These are phyloP conservation scores for Nepenthes mirabilis DNA, from an alignment of 148 eudicot species.

Conservation along the genomic window DNA sequence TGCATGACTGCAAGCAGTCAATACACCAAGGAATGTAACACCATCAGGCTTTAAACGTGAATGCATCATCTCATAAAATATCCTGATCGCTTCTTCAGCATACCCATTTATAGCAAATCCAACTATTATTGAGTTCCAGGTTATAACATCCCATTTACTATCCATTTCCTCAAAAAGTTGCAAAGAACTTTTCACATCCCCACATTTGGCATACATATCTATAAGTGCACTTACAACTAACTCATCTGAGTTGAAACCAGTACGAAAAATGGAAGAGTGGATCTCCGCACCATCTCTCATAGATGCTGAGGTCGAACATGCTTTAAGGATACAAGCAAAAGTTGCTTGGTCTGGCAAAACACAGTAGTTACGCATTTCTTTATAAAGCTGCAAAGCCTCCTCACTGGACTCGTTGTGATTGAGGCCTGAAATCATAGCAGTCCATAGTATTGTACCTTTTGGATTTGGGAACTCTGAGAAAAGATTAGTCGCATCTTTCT, in stretches of 20 bases:
- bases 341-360: slow-evolving; percentile 87
- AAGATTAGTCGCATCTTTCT: slow-evolving; percentile 38
- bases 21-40: slow-evolving; percentile 78
- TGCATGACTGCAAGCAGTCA: slow-evolving; percentile 85
- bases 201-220: slow-evolving; percentile 97
- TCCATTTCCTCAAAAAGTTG: slow-evolving; percentile 63
- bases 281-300: slow-evolving; percentile 52
- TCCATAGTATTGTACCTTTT: slow-evolving; percentile 68
- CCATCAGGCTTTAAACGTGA: slow-evolving; percentile 55
- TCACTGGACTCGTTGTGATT: slow-evolving; percentile 42
- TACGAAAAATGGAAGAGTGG: slow-evolving; percentile 54
- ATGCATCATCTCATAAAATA: slow-evolving; percentile 57
- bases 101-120: slow-evolving; percentile 79
- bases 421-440: slow-evolving; percentile 77
- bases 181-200: slow-evolving; percentile 50
- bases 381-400: slow-evolving; percentile 54
- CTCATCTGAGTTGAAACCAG: slow-evolving; percentile 59
- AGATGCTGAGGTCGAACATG: slow-evolving; percentile 60
- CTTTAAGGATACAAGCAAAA: slow-evolving; percentile 66
- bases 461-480: slow-evolving; percentile 56
- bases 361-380: slow-evolving; percentile 49
- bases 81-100: slow-evolving; percentile 49
- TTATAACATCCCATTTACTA: slow-evolving; percentile 45
- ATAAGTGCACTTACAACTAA: slow-evolving; percentile 67
- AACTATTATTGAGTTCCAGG: slow-evolving; percentile 83